Evolutionary conservation across 2,329 filamentous ascomycete genomes (phyloP).

Genomic region (Aspergillus tubingensis): DNA sequence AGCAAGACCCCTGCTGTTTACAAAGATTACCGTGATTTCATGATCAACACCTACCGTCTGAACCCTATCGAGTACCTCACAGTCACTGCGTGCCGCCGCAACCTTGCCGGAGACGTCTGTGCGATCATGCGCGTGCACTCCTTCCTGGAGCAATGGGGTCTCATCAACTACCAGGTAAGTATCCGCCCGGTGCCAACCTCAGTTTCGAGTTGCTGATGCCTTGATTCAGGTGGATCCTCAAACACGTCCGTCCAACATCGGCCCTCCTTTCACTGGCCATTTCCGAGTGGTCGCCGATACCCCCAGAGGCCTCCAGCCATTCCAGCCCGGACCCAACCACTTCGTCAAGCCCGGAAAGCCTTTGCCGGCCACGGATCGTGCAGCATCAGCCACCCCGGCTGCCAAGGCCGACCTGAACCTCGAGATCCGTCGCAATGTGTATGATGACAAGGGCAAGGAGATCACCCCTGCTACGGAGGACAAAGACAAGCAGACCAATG

Average conservation of each 20-base stretch:
- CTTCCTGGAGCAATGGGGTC: constrained; percentile 96
- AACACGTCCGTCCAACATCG: constrained; percentile 90
- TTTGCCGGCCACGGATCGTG: constrained; percentile 68
- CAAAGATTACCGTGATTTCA: constrained; percentile 98
- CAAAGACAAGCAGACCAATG: constrained; percentile 68
- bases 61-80: constrained; percentile 96
- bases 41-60: constrained; percentile 98
- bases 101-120: constrained; percentile 94
- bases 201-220: constrained; percentile 7
- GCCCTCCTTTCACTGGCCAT: constrained; percentile 94
- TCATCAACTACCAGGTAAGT: constrained; percentile 96
- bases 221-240: constrained; percentile 82
- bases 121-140: constrained; percentile 98
- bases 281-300: constrained; percentile 97
- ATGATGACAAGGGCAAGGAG: constrained; percentile 88
- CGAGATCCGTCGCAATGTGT: constrained; percentile 93
- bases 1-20: constrained; percentile 98
- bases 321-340: constrained; percentile 84
- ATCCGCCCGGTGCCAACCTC: neutral
- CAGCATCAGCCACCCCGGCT: constrained; percentile 64
- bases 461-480: constrained; percentile 67
- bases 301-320: constrained; percentile 88
- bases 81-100: constrained; percentile 91
- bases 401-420: constrained; percentile 82
- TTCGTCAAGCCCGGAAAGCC: constrained; percentile 63